Evolutionary conservation across 2,329 filamentous ascomycete species (phyloP), one percentile per base, ranked within the genome.

Genomic region (Herpotrichia juniperi): DNA sequence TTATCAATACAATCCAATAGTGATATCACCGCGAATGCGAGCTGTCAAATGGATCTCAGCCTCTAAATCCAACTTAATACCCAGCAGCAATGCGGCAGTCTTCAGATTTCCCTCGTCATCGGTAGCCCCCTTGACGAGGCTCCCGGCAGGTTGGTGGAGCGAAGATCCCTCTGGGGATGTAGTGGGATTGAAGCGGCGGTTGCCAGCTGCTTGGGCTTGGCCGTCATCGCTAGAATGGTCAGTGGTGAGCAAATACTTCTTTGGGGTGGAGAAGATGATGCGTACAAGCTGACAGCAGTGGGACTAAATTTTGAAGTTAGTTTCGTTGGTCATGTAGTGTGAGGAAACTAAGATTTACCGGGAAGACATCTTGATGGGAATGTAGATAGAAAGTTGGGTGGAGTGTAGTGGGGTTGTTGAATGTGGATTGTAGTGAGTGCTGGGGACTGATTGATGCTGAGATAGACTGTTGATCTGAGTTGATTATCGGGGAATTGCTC

Each of bases 11-110:
- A 85, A 69, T 34, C 82, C 83, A 56, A 87, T 78, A 19, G 80
- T 79, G 61, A 86, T 85, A 66, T 87, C 84, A 77, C 84, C 83
- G 40, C 82, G 77, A 53, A 86, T 77, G 43, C 83, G 72, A 42
- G 84, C 83, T n/a, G 83, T 86, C 57, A 86, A 71, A 67, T 87
- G 83, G 35, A 86, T 81, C 66, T 86, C 83, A 14, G 83, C 83
- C 67, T 87, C 83, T 17, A 86, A 72, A 64, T 87, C 84, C 30
- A 87, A 76, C 76, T 87, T 86, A 74, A 86, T 85, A 50, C 83
- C 83, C 30, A 87, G 77, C 61, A 86, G 76, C 37, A 86, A 75
- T 1, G 82, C 83, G 3, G 84, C 81, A 34, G 80, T 71, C 72
- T 84, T 86, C 53, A 81, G 75, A 61, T 83, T 81, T 53, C 84